Base-by-base conservation (phyloP, 1,284 basidiomycete genomes). In the Fomes fomentarius region DNA sequence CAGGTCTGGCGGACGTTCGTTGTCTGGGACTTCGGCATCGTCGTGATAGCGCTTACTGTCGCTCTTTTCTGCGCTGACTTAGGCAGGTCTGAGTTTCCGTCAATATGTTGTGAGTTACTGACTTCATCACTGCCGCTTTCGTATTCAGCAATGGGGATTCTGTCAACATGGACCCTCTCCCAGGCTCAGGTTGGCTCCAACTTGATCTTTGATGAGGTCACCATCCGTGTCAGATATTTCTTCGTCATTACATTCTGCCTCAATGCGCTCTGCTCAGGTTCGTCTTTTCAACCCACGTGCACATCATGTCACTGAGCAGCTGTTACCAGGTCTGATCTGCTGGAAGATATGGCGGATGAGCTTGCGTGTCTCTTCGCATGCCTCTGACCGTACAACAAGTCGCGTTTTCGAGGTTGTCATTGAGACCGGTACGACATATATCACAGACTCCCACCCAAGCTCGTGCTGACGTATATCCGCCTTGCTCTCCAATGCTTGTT, bases 211-310 rank as follows among this genome's bases (percentile, higher is more conserved):
- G 43, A 28, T 1, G 43, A n/a, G 4, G 43, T 45, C 17, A 34
- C 43, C 19, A 15, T 45, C 31, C 43, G 43, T 11, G 43, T 45
- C n/a, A n/a, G 30, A 4, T 45, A 45, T 21, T 45, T 45, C 43
- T 45, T 21, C 31, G 12, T 45, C 11, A 9, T 45, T 11, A 45
- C 43, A 7, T 45, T 45, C 17, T 45, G 43, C 31, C 9, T 45
- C 19, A 45, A 45, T 15, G 10, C 34, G 19, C 43, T 45, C 11
- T 45, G 43, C n/a, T 28, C 42, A 43, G 22, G 42, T 43, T 5
- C 26, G 42, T 43, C n/a, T n/a, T n/a, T n/a, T n/a, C n/a, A n/a
- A n/a, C n/a, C n/a, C n/a, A n/a, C n/a, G n/a, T n/a, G n/a, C n/a
- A n/a, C n/a, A n/a, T n/a, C n/a, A n/a, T n/a, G n/a, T n/a, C n/a